Conservation (phyloP, 768 basidiomycete genomes). For the Phaeotremella fagi region DNA sequence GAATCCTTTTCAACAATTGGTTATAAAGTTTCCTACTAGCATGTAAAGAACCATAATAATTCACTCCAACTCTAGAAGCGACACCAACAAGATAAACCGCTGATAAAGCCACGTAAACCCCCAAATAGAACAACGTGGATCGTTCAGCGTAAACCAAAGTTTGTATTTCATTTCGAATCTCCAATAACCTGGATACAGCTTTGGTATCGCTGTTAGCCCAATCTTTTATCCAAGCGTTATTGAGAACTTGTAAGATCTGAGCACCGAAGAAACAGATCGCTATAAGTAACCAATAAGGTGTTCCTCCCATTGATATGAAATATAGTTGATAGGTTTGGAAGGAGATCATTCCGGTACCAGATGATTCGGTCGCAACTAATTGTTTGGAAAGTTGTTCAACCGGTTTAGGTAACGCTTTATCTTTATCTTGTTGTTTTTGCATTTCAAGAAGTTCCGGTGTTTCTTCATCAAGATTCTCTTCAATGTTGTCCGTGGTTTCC, state of each 20-base stretch:
- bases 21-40: slow-evolving; percentile 44
- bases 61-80: slow-evolving; percentile 33
- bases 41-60: slow-evolving; percentile 34
- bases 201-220: slow-evolving; percentile 40
- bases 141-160: background rate
- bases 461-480: slow-evolving; percentile 29
- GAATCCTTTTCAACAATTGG: slow-evolving; percentile 40
- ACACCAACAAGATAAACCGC: slow-evolving; percentile 35
- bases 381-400: slow-evolving; percentile 34
- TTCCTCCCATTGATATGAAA: slow-evolving; percentile 33
- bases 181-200: background rate
- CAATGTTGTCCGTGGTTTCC: slow-evolving; percentile 19
- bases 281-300: slow-evolving; percentile 41
- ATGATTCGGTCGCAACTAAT: slow-evolving; percentile 38
- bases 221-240: slow-evolving; percentile 45
- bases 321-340: slow-evolving; percentile 37
- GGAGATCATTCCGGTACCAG: slow-evolving; percentile 35
- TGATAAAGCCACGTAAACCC: slow-evolving; percentile 34
- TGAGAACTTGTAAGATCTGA: slow-evolving; percentile 42
- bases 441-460: slow-evolving; percentile 26
- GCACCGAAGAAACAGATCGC: slow-evolving; percentile 33
- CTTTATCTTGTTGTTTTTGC: slow-evolving; percentile 14
- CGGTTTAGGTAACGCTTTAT: slow-evolving; percentile 7
- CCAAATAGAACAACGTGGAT: slow-evolving; percentile 39
- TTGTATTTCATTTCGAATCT: background rate